Base-by-base conservation (phyloP, 192 early-diverging fungal genomes). In the Ramicandelaber brevisporus region DNA sequence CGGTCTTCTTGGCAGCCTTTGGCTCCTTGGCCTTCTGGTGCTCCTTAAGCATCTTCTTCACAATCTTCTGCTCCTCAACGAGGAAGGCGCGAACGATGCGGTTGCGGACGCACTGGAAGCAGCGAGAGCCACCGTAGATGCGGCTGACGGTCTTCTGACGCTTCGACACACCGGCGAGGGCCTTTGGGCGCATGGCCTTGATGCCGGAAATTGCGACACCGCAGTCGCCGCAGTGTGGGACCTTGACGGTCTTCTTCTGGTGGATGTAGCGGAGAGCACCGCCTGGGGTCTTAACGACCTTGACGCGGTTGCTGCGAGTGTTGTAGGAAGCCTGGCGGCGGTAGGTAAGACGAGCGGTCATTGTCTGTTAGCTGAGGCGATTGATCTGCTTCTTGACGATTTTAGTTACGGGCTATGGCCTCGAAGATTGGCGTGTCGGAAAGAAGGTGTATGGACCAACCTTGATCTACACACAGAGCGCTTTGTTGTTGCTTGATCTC, bases 11-110 rank as follows among this genome's bases (percentile, higher is more conserved):
- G n/a, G n/a, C n/a, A n/a, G n/a, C n/a, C n/a, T n/a, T n/a, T n/a
- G n/a, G n/a, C 54, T 57, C 51, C 54, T 57, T 57, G 44, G 41
- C 48, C n/a, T n/a, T n/a, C 24, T 25, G 24, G 48, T 57, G 54
- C 14, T 44, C 49, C 78, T 92, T 96, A 56, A 92, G 68, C 39
- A 96, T 83, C 63, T 78, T 83, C 83, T 96, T 96, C 61, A 96
- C 87, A 46, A 96, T 92, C 82, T 96, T 96, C 72, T 96, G 90
- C 69, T 96, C 90, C 66, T 96, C 90, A 44, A 96, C 82, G 53
- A 96, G 68, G 73, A 96, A 96, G 40, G 90, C 83, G 42, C 90
- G 84, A 34, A 96, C 77, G 59, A 96, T 89, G 46, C 89, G 56
- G 16, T 52, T 51, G 40, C 76, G 61, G 7, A 80, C 77, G 63